Evolutionary conservation across 495 filamentous ascomycete genomes (phyloP).

Genomic region (Penicillium angulare): DNA sequence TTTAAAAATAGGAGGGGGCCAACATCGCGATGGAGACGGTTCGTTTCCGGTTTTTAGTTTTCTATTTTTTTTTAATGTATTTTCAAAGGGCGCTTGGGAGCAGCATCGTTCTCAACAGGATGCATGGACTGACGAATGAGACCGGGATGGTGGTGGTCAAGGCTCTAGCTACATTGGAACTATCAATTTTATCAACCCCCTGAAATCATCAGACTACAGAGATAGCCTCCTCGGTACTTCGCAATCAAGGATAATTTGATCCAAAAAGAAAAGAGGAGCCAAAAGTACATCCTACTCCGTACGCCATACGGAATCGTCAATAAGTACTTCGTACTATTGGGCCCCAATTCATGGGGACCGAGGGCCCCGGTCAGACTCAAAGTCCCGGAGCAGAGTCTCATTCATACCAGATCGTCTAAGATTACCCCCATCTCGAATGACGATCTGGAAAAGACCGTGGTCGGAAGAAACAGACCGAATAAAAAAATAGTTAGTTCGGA

Average conservation of each 20-base stretch:
- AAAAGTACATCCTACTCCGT: too few relatives aligned
- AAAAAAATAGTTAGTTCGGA: background rate
- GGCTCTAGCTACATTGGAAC: slow-evolving; percentile 3
- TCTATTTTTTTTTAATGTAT: too few relatives aligned
- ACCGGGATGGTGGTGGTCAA: background rate
- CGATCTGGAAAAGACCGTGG: too few relatives aligned
- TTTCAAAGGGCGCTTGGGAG: slow-evolving; percentile 18
- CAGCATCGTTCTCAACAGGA: slow-evolving; percentile 4
- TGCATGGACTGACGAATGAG: slow-evolving; percentile 24
- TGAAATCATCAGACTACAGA: slow-evolving; percentile 9
- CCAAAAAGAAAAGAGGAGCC: background rate
- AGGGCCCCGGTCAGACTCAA: slow-evolving; percentile 1
- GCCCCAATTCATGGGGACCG: background rate
- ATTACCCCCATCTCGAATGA: background rate
- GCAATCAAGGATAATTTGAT: background rate
- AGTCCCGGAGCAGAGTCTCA: too few relatives aligned
- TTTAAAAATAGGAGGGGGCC: background rate
- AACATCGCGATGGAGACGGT: slow-evolving; percentile 3
- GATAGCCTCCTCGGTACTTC: too few relatives aligned
- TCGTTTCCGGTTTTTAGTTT: slow-evolving; percentile 15
- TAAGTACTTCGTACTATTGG: background rate
- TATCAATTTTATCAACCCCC: slow-evolving; percentile 25
- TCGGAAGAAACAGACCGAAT: background rate
- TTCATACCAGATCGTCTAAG: slow-evolving; percentile 2
- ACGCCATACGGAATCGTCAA: too few relatives aligned